Conservation (phyloP, 2,329 filamentous ascomycete species). For the Sphaerostilbella broomeana region DNA sequence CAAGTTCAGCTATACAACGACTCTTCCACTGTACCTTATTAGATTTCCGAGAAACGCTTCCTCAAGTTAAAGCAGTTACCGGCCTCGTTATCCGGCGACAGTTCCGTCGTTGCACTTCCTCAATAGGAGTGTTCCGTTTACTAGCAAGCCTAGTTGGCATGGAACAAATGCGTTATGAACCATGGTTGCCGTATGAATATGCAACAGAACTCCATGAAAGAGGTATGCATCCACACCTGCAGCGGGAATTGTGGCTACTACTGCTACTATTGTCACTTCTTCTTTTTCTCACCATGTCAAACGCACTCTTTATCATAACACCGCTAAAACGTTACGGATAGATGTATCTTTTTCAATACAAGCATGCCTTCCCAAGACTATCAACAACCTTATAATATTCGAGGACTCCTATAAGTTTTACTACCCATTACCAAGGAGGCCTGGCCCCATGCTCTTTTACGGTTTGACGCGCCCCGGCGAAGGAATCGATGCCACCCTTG, state of each 20-base stretch:
- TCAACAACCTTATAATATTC: constrained; percentile 23
- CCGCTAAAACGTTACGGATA: constrained; percentile 12
- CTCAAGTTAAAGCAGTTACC: constrained; percentile 24
- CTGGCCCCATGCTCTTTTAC: constrained; percentile 4
- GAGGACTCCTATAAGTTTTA: constrained; percentile 22
- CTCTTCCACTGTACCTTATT: constrained; percentile 20
- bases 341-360: constrained; percentile 6
- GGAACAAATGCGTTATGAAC: constrained; percentile 26
- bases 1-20: constrained; percentile 17
- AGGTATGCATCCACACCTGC: constrained; percentile 21
- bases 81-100: constrained; percentile 27
- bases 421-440: constrained; percentile 7
- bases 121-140: constrained; percentile 15
- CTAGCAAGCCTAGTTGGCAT: constrained; percentile 21
- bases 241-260: too few species aligned
- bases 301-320: constrained; percentile 1
- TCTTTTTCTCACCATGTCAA: constrained; percentile 1
- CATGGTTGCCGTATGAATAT: constrained; percentile 24
- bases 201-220: constrained; percentile 10
- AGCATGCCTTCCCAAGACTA: constrained; percentile 18
- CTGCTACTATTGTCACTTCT: constrained; percentile 6
- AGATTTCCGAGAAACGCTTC: constrained; percentile 10
- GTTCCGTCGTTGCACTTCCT: constrained; percentile 22
- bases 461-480: constrained; percentile 13
- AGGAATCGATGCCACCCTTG: background rate